Conservation (phyloP, 257 asterid species). For the Penstemon eatonii region DNA sequence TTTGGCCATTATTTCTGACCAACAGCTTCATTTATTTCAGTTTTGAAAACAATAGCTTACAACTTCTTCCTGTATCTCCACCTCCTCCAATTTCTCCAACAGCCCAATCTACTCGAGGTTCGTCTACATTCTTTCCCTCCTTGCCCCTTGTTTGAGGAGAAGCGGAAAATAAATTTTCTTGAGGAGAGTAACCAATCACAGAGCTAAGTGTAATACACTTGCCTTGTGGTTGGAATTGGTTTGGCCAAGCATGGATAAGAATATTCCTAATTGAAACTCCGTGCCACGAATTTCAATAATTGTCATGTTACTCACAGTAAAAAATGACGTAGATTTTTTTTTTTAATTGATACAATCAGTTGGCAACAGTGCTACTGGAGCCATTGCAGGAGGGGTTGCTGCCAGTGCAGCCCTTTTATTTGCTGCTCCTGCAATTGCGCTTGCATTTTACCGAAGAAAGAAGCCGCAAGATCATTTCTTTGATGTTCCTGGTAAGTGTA, state of each 20-base stretch:
- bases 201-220: too few species aligned
- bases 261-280: neutral
- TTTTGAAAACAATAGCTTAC: conserved; percentile 60
- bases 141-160: neutral
- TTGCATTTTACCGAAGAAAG: conserved; percentile 46
- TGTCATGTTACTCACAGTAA: conserved; percentile 1
- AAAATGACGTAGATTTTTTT: neutral
- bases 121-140: conserved; percentile 2
- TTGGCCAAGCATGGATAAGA: too few species aligned
- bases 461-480: conserved; percentile 50
- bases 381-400: conserved; percentile 56
- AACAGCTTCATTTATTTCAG: conserved; percentile 42
- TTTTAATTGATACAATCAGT: conserved; percentile 25
- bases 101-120: conserved; percentile 53
- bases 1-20: conserved; percentile 32
- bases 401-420: conserved; percentile 55
- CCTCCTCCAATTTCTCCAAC: conserved; percentile 74
- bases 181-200: too few species aligned
- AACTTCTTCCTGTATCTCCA: conserved; percentile 55
- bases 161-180: too few species aligned
- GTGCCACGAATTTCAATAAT: neutral
- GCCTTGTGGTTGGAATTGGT: too few species aligned
- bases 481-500: conserved; percentile 52
- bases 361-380: conserved; percentile 51
- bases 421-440: conserved; percentile 53